Evolutionary conservation across 2,329 filamentous ascomycete species (phyloP).

Genomic region (Dactylellina cionopaga): DNA sequence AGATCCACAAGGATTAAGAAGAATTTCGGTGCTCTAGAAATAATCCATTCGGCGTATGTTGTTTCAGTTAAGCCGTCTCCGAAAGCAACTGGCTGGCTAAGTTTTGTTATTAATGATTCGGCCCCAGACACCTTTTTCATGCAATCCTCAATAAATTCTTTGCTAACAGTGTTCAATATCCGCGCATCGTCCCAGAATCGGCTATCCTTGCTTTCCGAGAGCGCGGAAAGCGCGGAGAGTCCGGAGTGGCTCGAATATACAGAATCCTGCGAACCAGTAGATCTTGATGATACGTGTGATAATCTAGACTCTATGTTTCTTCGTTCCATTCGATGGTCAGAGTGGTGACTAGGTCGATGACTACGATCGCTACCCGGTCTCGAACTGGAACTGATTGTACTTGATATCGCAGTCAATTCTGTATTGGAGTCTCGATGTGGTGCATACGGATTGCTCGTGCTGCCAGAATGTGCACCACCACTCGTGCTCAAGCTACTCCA

Average conservation of each 20-base stretch:
- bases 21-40: slow-evolving; percentile 73
- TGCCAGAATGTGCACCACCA: neutral
- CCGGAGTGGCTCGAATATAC: slow-evolving; percentile 16
- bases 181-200: slow-evolving; percentile 45
- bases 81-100: slow-evolving; percentile 73
- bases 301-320: slow-evolving; percentile 36
- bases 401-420: slow-evolving; percentile 18
- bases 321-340: slow-evolving; percentile 17
- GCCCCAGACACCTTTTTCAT: slow-evolving; percentile 19
- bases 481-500: slow-evolving; percentile 26
- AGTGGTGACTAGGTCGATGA: slow-evolving; percentile 29
- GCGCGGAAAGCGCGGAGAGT: slow-evolving; percentile 12
- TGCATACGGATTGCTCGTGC: slow-evolving; percentile 29
- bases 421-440: neutral
- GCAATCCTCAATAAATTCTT: slow-evolving; percentile 40
- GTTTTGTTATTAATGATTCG: slow-evolving; percentile 59
- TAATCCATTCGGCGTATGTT: slow-evolving; percentile 82
- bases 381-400: slow-evolving; percentile 32
- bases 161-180: slow-evolving; percentile 38
- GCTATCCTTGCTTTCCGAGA: slow-evolving; percentile 33
- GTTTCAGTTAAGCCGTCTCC: slow-evolving; percentile 75
- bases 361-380: slow-evolving; percentile 14
- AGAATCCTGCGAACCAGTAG: slow-evolving; percentile 31
- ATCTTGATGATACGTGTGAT: slow-evolving; percentile 37
- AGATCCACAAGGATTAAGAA: slow-evolving; percentile 78